Evolutionary conservation across 345 rosid genomes (phyloP).

Genomic region (Pugionium dolabratum): DNA sequence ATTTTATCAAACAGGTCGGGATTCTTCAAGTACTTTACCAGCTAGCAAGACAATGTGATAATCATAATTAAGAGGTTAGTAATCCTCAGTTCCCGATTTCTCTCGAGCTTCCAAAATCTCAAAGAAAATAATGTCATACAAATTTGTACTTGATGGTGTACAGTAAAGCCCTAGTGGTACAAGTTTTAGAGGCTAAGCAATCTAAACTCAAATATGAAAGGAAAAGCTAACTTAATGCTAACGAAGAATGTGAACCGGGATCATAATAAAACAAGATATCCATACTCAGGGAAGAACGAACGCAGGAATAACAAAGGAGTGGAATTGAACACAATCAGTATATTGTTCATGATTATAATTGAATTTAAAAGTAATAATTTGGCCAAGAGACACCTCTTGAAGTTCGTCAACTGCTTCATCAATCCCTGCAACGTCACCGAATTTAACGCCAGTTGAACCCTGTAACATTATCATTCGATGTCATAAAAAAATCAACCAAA

Average conservation of each 20-base stretch:
- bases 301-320: no score
- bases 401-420: constrained; percentile 99
- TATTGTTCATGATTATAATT: no score
- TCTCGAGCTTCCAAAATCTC: constrained; percentile 1
- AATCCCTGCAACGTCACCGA: constrained; percentile 91
- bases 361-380: neutral
- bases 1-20: constrained; percentile 92
- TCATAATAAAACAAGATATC: neutral
- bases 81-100: constrained; percentile 11
- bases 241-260: constrained; percentile 3
- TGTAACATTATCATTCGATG: constrained; percentile 37
- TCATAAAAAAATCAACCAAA: constrained; percentile 33
- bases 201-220: constrained; percentile 7
- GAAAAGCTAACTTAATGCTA: constrained; percentile 7
- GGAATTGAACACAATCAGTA: no score
- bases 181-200: constrained; percentile 2
- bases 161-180: constrained; percentile 4
- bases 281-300: no score
- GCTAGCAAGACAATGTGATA: constrained; percentile 47
- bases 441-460: constrained; percentile 96
- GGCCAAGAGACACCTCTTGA: constrained; percentile 66
- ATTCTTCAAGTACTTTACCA: constrained; percentile 92
- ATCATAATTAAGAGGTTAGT: constrained; percentile 25
- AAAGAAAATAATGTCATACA: neutral
- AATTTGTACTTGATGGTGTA: constrained; percentile 10